These are phyloP conservation scores for Rhamnella rubrinervis DNA, from an alignment of 331 rosid genomes.

Conservation along the genomic window DNA sequence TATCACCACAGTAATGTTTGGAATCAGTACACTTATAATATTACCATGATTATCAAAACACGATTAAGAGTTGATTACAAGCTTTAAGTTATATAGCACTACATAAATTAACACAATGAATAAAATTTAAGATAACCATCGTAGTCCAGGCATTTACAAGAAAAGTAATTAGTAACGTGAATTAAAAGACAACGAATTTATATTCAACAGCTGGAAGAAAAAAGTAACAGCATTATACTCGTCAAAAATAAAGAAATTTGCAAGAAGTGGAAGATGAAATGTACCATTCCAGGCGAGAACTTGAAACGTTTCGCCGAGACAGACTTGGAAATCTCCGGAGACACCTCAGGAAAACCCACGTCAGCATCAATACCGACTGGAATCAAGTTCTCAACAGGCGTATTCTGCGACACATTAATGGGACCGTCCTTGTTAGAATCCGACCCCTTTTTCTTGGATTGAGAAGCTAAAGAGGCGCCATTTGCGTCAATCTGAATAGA, in stretches of 20 bases:
- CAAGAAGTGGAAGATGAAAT: background rate
- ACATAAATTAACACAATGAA: background rate
- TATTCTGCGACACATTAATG: slow-evolving; percentile 22
- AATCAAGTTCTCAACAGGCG: slow-evolving; percentile 36
- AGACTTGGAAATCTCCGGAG: slow-evolving; percentile 69
- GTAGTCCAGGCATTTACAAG: no score
- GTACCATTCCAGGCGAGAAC: slow-evolving; percentile 97
- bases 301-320: slow-evolving; percentile 62
- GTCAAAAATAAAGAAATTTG: background rate
- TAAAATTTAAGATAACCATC: background rate
- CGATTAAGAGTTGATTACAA: background rate
- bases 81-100: no score
- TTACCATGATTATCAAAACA: no score
- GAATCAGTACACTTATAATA: background rate
- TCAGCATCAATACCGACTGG: slow-evolving; percentile 6
- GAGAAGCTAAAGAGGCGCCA: slow-evolving; percentile 8
- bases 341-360: slow-evolving; percentile 36
- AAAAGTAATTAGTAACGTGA: no score
- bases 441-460: background rate
- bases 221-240: background rate
- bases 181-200: no score
- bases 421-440: background rate
- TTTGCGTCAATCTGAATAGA: background rate
- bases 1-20: slow-evolving; percentile 32
- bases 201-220: no score